Evolutionary conservation across 176 grass and related monocot genomes (phyloP), one percentile per base, ranked within the genome.

Genomic region (Dactylis glomerata): DNA sequence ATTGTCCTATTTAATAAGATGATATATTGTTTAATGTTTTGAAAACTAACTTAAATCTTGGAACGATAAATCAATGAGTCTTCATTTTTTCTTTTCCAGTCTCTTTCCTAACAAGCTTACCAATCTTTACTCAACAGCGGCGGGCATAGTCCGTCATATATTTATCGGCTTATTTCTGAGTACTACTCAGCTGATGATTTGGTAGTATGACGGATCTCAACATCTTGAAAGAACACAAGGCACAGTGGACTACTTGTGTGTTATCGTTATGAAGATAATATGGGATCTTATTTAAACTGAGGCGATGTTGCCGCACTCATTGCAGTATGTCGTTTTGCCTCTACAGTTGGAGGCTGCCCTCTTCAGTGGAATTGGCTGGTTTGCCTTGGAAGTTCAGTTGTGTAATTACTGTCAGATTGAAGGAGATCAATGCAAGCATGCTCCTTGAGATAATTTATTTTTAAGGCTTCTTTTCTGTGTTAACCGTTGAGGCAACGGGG

Each of bases 131-230:
- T 36, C 50, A 51, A 66, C 90, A 99, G 96, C n/a, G 96, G 96
- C 51, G 96, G 96, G 20, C 93, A 99, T 76, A 99, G 89, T 92
- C 91, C 96, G 65, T 94, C 96, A 23, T 95, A 96, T 63, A 88
- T 99, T 71, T 99, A 94, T 83, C 90, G 90, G 65, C 93, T 99
- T 11, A 99, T 96, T 80, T 92, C 96, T 26, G 96, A 99, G 77
- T 96, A 99, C 79, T 99, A 99, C 86, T 99, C 96, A 16, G 93
- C 89, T 75, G 93, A 99, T 94, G 93, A 96, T 87, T 80, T 99
- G 19, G 89, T 87, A 62, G 79, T 99, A 28, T 67, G 82, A 34
- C 50, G 81, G 76, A 96, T 86, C 68, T 51, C 83, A 77, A 86
- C 89, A 17, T 74, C 83, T 23, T 98, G 81, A 92, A 85, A 87